Evolutionary conservation across 495 filamentous ascomycete genomes (phyloP), one percentile per base, ranked within the genome.

Genomic region (Penicillium canariense): DNA sequence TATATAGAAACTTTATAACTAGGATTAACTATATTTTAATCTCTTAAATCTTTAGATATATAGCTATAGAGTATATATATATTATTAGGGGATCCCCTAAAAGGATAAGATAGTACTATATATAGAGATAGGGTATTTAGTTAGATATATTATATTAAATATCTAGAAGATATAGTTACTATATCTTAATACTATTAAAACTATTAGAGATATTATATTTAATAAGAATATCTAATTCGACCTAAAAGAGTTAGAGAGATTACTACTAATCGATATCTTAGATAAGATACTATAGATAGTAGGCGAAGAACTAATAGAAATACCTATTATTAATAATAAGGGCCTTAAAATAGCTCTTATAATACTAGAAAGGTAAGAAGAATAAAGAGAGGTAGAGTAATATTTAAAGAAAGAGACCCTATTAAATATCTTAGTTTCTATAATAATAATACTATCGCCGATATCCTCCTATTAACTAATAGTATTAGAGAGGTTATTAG

Each of bases 161-260:
- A 31, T 57, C 2, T 57, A 42, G 48, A 32, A 36, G 15, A 48
- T 57, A 7, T 57, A 42, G 48, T 52, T 57, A 14, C 55, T 34
- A 1, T 2, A 25, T 2, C 17, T 1, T 1, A 26, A 28, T 0
- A 30, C 30, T 12, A 48, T 57, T 2, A 7, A 22, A 25, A 14
- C 18, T 1, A 42, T 52, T 11, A 18, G 54, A 14, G 54, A 56
- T 31, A 39, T 48, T 14, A 17, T 50, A 4, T 56, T 56, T 25
- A 35, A 52, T 35, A 42, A 52, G 25, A 25, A 2, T 2, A 11
- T 22, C 4, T 14, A 23, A 8, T 56, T 15, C 10, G 14, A 35
- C 3, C 14, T 3, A 2, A 35, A 35, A n/a, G 32, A 35, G n/a
- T n/a, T n/a, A 15, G 11, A 39, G 31, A 39, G 28, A 47, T n/a